Base-by-base conservation (phyloP, 371 early-diverging fungal species). In the Mucor circinelloides region DNA sequence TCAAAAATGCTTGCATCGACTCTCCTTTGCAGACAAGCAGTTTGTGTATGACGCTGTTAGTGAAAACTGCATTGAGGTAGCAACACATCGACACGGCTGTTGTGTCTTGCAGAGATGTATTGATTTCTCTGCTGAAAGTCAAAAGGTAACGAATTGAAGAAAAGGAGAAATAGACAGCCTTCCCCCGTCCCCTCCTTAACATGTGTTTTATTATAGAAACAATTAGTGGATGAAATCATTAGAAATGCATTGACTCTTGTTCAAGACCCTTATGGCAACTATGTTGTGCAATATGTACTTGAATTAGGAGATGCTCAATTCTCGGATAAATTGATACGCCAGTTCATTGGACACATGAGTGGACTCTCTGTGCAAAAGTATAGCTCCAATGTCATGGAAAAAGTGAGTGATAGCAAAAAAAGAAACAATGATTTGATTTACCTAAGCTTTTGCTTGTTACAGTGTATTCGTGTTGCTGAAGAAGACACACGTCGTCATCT, bases 81-180 rank as follows among this genome's bases (percentile, higher is more conserved):
- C 97, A 6, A 97, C 95, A 0, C 99, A 99, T 72, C 88, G 94
- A 36, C 98, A 99, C 71, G 99, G 99, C 7, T 99, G 99, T 81
- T 95, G 99, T 63, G 99, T 98, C 7, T 82, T 99, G 34, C 99
- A 99, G 82, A 87, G 97, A 56, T 95, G 99, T 75, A 94, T 99
- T 67, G 99, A 99, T 74, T 88, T 92, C 66, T 90, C 94, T 1
- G 81, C 88, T 0, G 81, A 83, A 28, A 64, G 71, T n/a, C 95
- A 96, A 77, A 89, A 89, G 74, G 76, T 80, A 73, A 54, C n/a
- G n/a, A n/a, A n/a, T n/a, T n/a, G n/a, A 19, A 21, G 15, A 25
- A 10, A 38, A 58, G 10, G n/a, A 34, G 27, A 34, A 38, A 23
- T 7, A n/a, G n/a, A n/a, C n/a, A n/a, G n/a, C n/a, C n/a, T n/a